Conservation (phyloP, 2,329 filamentous ascomycete genomes). For the Tolypocladium paradoxum region DNA sequence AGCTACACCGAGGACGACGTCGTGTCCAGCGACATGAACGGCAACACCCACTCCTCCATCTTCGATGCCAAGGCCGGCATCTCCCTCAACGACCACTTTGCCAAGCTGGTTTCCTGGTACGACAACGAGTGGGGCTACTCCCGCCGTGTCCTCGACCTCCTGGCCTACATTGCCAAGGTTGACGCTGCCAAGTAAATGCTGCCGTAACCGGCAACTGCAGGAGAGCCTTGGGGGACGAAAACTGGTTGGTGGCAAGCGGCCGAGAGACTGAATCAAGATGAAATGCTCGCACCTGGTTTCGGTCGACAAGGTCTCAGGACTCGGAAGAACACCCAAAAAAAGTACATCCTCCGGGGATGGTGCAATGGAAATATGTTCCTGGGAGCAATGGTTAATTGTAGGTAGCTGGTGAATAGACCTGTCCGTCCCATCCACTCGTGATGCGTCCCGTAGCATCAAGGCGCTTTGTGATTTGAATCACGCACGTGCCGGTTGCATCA, state of each 20-base stretch:
- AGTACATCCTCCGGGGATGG: conserved; percentile 1
- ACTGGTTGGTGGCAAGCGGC: background rate
- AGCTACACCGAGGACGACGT: conserved; percentile 95
- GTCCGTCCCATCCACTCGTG: background rate
- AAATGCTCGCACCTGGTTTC: background rate
- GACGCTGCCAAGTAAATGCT: conserved; percentile 45
- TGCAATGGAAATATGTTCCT: background rate
- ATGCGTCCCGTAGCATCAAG: background rate
- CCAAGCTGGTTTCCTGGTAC: conserved; percentile 98
- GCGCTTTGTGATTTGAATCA: background rate
- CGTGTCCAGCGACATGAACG: conserved; percentile 89
- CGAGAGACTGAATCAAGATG: background rate
- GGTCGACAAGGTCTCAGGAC: background rate
- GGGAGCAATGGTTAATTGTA: conserved; percentile 1
- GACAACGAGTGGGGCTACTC: conserved; percentile 99
- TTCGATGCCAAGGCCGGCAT: conserved; percentile 99
- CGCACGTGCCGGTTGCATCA: background rate
- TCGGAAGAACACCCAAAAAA: background rate
- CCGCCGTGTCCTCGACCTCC: conserved; percentile 81
- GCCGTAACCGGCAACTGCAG: background rate
- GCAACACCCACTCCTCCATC: conserved; percentile 89
- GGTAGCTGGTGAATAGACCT: conserved; percentile 2
- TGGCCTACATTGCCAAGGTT: conserved; percentile 69
- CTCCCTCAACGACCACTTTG: conserved; percentile 94
- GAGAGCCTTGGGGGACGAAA: background rate